phyloP scores from a whole-genome alignment of 805 yeast genomes.

The Kluyveromyces siamensis region DNA sequence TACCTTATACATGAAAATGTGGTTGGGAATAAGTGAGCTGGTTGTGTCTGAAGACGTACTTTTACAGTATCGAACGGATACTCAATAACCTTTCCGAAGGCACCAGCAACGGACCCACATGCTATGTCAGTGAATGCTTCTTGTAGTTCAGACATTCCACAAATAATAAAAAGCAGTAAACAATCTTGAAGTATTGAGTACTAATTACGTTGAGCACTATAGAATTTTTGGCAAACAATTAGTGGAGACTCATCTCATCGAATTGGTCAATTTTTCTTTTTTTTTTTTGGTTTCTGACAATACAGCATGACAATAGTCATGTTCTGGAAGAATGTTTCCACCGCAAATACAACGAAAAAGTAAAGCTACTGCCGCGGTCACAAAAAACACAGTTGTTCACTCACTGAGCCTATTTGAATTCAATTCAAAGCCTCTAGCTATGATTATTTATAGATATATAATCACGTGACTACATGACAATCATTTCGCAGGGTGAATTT shows the following conservation, averaged over 20 bases:
- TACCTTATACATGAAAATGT: constrained; percentile 57
- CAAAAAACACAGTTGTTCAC: too few species aligned
- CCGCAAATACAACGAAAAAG: too few species aligned
- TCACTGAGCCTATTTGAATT: too few species aligned
- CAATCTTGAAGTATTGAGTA: background rate
- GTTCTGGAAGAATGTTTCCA: too few species aligned
- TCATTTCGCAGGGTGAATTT: background rate
- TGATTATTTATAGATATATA: background rate
- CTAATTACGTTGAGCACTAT: background rate
- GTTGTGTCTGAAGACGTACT: constrained; percentile 77
- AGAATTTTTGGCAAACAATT: background rate
- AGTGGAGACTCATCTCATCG: background rate
- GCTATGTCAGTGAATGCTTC: constrained; percentile 28
- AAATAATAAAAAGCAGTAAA: too few species aligned
- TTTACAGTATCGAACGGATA: constrained; percentile 91
- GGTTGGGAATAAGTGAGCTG: constrained; percentile 44
- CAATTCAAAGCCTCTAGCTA: too few species aligned
- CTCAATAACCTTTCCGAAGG: constrained; percentile 74
- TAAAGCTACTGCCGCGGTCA: too few species aligned
- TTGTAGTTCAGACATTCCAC: constrained; percentile 4
- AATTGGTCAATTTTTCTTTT: background rate
- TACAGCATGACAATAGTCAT: background rate
- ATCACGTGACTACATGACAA: background rate
- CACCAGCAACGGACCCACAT: constrained; percentile 52
- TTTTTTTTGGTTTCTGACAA: background rate